Percentiles rank a stretch among this genome's conserved stretches.
Conservation (phyloP, 176 grass and related monocot genomes). For the Carex parvula region DNA sequence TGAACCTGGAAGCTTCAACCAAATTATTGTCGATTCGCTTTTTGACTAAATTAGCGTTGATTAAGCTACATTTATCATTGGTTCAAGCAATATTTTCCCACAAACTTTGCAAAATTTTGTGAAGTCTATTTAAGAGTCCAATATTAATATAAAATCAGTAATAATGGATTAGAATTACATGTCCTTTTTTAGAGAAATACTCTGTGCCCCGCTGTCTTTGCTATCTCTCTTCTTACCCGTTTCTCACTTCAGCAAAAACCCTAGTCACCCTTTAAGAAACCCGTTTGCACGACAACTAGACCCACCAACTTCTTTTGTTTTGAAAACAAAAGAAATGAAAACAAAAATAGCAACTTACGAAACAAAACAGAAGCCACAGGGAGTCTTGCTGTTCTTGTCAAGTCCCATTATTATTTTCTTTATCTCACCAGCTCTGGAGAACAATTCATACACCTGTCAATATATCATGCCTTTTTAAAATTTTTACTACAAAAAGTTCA, state of each 20-base stretch:
- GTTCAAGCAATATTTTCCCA: not conserved
- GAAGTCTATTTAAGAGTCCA: not conserved
- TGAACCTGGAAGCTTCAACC: not conserved
- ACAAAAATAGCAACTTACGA: slow-evolving; percentile 33
- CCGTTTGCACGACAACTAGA: not conserved
- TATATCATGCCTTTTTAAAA: not conserved
- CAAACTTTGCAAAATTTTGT: not conserved
- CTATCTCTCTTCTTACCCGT: not conserved
- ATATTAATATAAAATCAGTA: not conserved
- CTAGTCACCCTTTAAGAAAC: not conserved
- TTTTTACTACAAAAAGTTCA: not conserved
- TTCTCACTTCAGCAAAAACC: not conserved
- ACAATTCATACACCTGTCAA: slow-evolving; percentile 68
- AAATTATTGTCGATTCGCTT: not conserved
- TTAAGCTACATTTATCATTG: not conserved
- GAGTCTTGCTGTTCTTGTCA: slow-evolving; percentile 91
- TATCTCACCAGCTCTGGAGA: slow-evolving; percentile 87
- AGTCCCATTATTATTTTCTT: slow-evolving; percentile 99
- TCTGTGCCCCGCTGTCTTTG: not conserved
- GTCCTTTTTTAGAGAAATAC: not conserved
- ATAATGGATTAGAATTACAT: not conserved
- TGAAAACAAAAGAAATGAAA: not conserved
- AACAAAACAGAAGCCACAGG: slow-evolving; percentile 94
- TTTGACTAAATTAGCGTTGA: not conserved
- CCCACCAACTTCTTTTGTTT: too few species aligned